Evolutionary conservation across 2,329 filamentous ascomycete genomes (phyloP), one percentile per base, ranked within the genome.

Genomic region (Fusarium sp.): DNA sequence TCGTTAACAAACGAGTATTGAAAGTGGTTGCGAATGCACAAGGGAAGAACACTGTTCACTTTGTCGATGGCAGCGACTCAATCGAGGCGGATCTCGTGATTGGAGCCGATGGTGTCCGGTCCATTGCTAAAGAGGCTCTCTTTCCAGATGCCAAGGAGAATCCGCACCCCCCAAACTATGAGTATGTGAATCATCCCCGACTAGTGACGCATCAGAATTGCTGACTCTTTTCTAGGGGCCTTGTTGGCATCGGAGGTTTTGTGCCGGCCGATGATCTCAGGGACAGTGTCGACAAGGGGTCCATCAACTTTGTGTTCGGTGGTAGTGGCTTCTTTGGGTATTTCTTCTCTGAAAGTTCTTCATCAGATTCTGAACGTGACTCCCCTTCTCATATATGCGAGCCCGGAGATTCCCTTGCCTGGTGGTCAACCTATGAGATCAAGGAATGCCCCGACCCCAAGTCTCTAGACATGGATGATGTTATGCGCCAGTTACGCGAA

Each of bases 41-140:
- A 1, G 69, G 76, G 11, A 65, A 48, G 29, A 78, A 79, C 24
- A 20, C 61, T 2, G 50, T 80, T 48, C 67, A 54, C 14, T 79
- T 80, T 52, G 68, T 54, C 6, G 78, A 80, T 22, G 77, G 68
- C 3, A 71, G 73, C 24, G 59, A 74, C 6, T 22, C 73, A 0
- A 61, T 73, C 10, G 76, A 80, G 24, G 78, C 66, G 1, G 77
- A 80, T 43, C 45, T 80, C 11, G 69, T 80, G 9, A 74, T 80
- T 39, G 78, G 78, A 3, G 78, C 78, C 1, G 78, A 80, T 37
- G 78, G 78, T 4, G 56, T 80, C 6, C 70, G 67, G 10, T 75
- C 76, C 45, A 64, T 54, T 9, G 64, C 68, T 9, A 79, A 76
- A 54, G 60, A 43, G 3, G 76, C 77, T 18, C 48, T 80, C 10